Conservation (phyloP, 225 moss, liverwort and hornwort species). For the Pseudoscleropodium purum region DNA sequence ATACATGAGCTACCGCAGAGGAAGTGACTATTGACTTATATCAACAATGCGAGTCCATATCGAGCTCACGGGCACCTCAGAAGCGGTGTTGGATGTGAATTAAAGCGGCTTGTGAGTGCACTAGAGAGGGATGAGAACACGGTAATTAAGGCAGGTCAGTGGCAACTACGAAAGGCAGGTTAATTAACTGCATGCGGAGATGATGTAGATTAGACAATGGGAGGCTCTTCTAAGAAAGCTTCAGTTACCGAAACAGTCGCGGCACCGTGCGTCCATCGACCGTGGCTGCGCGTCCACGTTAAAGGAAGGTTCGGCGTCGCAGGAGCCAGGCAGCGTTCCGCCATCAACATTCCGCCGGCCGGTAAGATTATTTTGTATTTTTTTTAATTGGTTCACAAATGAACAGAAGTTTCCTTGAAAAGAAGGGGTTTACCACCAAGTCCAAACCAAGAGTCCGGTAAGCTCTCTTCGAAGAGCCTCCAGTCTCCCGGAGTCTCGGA, state of each 20-base stretch:
- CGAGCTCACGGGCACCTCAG: background rate
- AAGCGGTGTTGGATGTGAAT: background rate
- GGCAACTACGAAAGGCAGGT: background rate
- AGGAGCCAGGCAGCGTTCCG: background rate
- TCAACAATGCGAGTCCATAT: background rate
- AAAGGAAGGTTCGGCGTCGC: background rate
- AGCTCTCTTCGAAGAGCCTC: background rate
- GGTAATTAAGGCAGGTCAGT: background rate
- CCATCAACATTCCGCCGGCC: background rate
- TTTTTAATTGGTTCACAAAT: background rate
- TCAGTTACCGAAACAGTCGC: background rate
- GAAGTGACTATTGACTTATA: background rate
- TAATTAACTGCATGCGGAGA: background rate
- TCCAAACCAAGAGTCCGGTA: background rate
- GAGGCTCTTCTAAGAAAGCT: background rate
- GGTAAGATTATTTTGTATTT: background rate
- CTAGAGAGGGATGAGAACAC: no score
- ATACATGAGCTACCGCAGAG: background rate
- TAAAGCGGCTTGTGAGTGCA: background rate
- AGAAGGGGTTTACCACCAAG: background rate
- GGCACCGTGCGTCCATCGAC: background rate
- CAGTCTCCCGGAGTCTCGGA: no score
- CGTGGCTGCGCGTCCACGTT: background rate
- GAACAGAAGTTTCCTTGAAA: background rate
- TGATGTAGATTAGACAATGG: background rate